Evolutionary conservation across 352 stramenopile species (phyloP).

Genomic region (Sclerospora graminicola): DNA sequence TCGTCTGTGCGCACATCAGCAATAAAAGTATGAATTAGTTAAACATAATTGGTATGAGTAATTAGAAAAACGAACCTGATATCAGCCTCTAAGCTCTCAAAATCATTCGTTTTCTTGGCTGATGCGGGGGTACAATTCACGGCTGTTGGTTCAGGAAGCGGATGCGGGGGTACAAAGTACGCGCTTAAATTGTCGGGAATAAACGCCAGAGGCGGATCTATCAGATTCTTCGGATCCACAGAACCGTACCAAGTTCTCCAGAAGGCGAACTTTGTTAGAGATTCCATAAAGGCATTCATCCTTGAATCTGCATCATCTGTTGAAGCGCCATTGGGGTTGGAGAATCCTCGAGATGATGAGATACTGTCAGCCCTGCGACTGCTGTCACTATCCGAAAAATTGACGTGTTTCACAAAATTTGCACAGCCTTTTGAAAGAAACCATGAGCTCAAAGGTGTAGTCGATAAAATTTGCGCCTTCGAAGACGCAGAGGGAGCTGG

Average conservation of each 20-base stretch:
- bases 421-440: constrained; percentile 51
- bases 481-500: neutral
- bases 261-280: constrained; percentile 27
- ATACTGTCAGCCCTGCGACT: constrained; percentile 5
- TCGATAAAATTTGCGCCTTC: constrained; percentile 8
- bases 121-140: neutral
- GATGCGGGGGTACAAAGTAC: constrained; percentile 6
- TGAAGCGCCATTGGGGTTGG: neutral
- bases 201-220: constrained; percentile 39
- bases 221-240: constrained; percentile 25
- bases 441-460: constrained; percentile 49
- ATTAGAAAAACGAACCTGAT: constrained; percentile 27
- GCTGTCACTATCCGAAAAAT: constrained; percentile 16
- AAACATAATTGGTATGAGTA: too few species aligned
- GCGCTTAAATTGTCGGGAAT: constrained; percentile 18
- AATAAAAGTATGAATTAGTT: neutral
- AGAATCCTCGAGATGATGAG: neutral
- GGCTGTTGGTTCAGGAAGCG: constrained; percentile 2
- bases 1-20: constrained; percentile 4
- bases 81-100: constrained; percentile 31
- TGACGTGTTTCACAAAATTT: constrained; percentile 49
- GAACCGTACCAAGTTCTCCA: constrained; percentile 56
- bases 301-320: too few species aligned
- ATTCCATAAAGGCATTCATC: constrained; percentile 40
- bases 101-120: constrained; percentile 7